Percentiles rank a stretch among this genome's conserved stretches.
Conservation (phyloP, 1,284 basidiomycete genomes). For the Apiotrichum sp. region DNA sequence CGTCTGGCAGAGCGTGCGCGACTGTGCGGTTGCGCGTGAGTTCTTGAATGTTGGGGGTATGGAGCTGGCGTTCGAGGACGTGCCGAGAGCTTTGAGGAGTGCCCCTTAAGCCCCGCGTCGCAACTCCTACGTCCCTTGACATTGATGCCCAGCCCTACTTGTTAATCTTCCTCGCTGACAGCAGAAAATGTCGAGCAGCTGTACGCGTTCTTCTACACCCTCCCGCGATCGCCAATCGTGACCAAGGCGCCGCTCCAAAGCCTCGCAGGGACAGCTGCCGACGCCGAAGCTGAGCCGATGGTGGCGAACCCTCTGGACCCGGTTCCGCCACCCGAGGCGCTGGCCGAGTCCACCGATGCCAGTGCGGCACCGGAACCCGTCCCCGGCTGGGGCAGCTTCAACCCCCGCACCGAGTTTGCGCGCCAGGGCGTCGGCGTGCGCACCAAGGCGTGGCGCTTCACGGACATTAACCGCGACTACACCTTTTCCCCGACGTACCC, state of each 20-base stretch:
- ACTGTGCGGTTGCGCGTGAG: constrained; percentile 80
- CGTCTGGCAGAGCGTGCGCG: constrained; percentile 88
- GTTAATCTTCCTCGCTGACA: too few relatives aligned
- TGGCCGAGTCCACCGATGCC: background rate
- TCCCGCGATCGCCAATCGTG: constrained; percentile 51
- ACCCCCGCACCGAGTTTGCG: constrained; percentile 79
- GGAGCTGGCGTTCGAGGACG: background rate
- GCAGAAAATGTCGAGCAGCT: constrained; percentile 74
- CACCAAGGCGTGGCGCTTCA: constrained; percentile 92
- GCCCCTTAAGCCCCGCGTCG: too few relatives aligned
- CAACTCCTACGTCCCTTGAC: too few relatives aligned
- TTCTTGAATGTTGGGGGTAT: constrained; percentile 17
- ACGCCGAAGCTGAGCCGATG: background rate
- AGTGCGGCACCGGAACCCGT: background rate
- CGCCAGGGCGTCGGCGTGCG: constrained; percentile 87
- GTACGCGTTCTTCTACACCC: constrained; percentile 82
- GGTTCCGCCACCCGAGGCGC: background rate
- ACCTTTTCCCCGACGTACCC: constrained; percentile 94
- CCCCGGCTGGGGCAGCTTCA: constrained; percentile 74
- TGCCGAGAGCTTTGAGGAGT: too few relatives aligned
- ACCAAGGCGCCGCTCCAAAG: background rate
- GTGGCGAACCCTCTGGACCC: background rate
- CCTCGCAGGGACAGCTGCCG: background rate
- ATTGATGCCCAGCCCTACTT: too few relatives aligned
- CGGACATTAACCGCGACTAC: constrained; percentile 91